phyloP scores from a whole-genome alignment of 805 yeast species.

The Ogataea paraovalis region DNA sequence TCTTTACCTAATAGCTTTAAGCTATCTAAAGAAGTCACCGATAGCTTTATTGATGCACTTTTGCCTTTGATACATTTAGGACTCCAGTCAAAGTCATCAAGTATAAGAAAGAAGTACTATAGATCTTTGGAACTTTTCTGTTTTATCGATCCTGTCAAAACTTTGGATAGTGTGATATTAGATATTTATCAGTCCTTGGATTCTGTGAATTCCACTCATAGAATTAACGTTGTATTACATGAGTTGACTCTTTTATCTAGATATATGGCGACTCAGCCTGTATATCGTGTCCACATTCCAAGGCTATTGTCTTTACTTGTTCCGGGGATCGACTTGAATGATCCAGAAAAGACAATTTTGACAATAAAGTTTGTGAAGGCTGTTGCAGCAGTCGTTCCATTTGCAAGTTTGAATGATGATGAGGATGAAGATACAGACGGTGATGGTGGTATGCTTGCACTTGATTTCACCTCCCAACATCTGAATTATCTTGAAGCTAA shows the following conservation, averaged over 20 bases:
- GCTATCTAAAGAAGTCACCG: constrained; percentile 20
- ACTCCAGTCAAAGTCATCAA: constrained; percentile 67
- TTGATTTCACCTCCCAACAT: constrained; percentile 64
- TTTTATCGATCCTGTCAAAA: constrained; percentile 51
- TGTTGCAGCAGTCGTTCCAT: constrained; percentile 68
- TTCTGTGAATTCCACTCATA: constrained; percentile 68
- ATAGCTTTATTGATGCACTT: constrained; percentile 34
- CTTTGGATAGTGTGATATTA: constrained; percentile 50
- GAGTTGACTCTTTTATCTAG: constrained; percentile 63
- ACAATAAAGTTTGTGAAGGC: constrained; percentile 68
- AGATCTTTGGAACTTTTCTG: constrained; percentile 60
- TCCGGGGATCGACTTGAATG: constrained; percentile 88
- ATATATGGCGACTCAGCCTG: constrained; percentile 57
- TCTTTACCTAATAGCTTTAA: constrained; percentile 22
- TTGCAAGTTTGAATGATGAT: constrained; percentile 53
- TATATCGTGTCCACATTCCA: constrained; percentile 74
- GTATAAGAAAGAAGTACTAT: constrained; percentile 54
- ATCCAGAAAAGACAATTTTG: constrained; percentile 64
- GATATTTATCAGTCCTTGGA: constrained; percentile 77
- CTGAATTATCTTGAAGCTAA: constrained; percentile 48
- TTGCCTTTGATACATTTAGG: constrained; percentile 61
- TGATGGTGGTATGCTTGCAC: constrained; percentile 36
- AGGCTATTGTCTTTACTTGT: constrained; percentile 65
- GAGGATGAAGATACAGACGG: constrained; percentile 40
- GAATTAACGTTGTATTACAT: constrained; percentile 69